Evolutionary conservation across 2,329 filamentous ascomycete genomes (phyloP).

Genomic region (Aspergillus tamarii): DNA sequence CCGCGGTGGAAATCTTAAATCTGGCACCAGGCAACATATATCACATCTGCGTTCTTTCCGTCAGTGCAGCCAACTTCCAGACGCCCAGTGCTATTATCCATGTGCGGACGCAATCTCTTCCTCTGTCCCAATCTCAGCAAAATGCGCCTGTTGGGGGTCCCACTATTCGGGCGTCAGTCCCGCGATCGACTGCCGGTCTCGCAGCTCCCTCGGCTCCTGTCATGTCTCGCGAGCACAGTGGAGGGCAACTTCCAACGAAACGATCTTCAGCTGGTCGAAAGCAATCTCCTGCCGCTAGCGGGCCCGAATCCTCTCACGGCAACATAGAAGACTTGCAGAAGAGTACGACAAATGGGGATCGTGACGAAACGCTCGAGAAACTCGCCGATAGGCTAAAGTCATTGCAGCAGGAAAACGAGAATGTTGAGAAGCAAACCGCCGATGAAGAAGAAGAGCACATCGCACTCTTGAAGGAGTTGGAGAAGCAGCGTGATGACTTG

Average conservation of each 20-base stretch:
- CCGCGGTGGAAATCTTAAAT: constrained; percentile 87
- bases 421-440: constrained; percentile 68
- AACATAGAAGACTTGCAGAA: constrained; percentile 44
- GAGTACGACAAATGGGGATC: constrained; percentile 51
- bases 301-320: constrained; percentile 43
- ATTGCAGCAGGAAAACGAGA: constrained; percentile 82
- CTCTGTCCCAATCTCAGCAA: constrained; percentile 39
- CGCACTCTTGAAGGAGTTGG: constrained; percentile 67
- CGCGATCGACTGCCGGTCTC: constrained; percentile 56
- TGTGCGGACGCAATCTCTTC: constrained; percentile 69
- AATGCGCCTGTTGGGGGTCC: constrained; percentile 39
- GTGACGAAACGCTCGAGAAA: constrained; percentile 71
- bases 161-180: constrained; percentile 57
- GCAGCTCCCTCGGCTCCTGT: constrained; percentile 63
- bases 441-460: constrained; percentile 72
- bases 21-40: constrained; percentile 87
- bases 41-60: constrained; percentile 88
- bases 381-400: constrained; percentile 80
- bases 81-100: constrained; percentile 84
- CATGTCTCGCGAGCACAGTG: constrained; percentile 68
- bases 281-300: constrained; percentile 69
- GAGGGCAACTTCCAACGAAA: constrained; percentile 56
- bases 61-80: constrained; percentile 90
- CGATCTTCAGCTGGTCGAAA: constrained; percentile 74
- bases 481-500: constrained; percentile 78